Base-by-base conservation (phyloP, 75 land plant species). In the Picea glauca region DNA sequence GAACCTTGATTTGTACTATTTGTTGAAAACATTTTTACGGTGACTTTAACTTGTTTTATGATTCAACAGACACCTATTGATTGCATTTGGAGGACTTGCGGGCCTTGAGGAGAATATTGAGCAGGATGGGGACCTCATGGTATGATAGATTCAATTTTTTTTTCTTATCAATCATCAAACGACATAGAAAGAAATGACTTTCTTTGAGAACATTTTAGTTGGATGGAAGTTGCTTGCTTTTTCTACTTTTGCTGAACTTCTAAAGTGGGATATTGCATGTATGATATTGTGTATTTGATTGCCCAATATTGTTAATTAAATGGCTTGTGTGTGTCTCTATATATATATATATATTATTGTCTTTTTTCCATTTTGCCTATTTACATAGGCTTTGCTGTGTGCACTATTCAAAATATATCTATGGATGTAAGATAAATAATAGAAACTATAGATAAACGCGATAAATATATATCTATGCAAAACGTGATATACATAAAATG, bases 11-110 rank as follows among this genome's bases (percentile, higher is more conserved):
- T 40, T 18, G 12, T 70, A 46, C 23, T 20, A 3, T 43, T 40
- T 61, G 15, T 21, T 15, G n/a, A 76, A 2, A n/a, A 74, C 13
- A 18, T 72, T 82, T 26, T 38, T 40, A 72, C 58, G 13, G 17
- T 58, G 21, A 6, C 50, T 46, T 46, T 46, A 46, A 31, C 76
- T 60, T 35, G 2, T 67, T 64, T 43, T 78, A 11, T 60, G 14
- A 18, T 57, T 78, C 20, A 62, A 6, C 77, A 97, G 99, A 85
- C 98, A 97, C 61, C 66, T 94, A 62, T 91, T 97, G 76, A 90
- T 97, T 83, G 94, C 88, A 64, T 97, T 97, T 91, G 99, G 99
- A 81, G 99, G 99, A 63, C 91, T 93, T 80, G 92, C 85, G 76
- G 99, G 99, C 0, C 82, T 96, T 66, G 97, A 96, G 78, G 94